Evolutionary conservation across 2,329 filamentous ascomycete genomes (phyloP), one percentile per base, ranked within the genome.

Genomic region (Aspergillus transmontanensis): DNA sequence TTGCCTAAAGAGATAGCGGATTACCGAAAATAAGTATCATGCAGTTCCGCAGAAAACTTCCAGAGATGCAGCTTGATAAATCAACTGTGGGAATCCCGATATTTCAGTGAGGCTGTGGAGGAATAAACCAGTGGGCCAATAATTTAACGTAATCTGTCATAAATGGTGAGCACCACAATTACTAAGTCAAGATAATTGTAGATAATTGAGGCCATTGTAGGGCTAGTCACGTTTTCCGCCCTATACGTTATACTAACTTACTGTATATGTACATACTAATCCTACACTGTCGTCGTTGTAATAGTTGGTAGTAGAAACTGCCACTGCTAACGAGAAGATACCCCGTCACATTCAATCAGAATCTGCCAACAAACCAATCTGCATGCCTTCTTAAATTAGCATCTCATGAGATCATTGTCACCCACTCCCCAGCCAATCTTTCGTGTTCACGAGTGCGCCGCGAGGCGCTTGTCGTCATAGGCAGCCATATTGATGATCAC

Each of bases 381-480:
- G 48, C 48, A 51, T 34, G 26, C 23, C 14, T 32, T 34, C 46
- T n/a, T 21, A 21, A 32, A 21, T 32, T 51, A 34, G 48, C 10
- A 61, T 53, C 11, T 23, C 34, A 58, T 61, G 59, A 58, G 28
- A 45, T 59, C 58, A 59, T 54, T 43, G 54, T 23, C 30, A 12
- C 11, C 19, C 46, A 32, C n/a, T 28, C 26, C 46, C 28, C 32
- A 36, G 30, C 21, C 32, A 58, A 48, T 28, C 59, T 14, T 16
- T 61, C 57, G 62, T 14, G 12, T 32, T 63, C 48, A 51, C 28
- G 48, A 51, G 28, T 51, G n/a, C 48, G 62, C 66, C 64, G 16
- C 16, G 58, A 66, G 67, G 58, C 64, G 62, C 64, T 64, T 66
- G 61, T 57, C 53, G 62, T 64, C 63, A 68, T 64, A 66, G 64